Evolutionary conservation across 2,329 filamentous ascomycete species (phyloP), one percentile per base, ranked within the genome.

Genomic region (Pochonia chlamydosporia): DNA sequence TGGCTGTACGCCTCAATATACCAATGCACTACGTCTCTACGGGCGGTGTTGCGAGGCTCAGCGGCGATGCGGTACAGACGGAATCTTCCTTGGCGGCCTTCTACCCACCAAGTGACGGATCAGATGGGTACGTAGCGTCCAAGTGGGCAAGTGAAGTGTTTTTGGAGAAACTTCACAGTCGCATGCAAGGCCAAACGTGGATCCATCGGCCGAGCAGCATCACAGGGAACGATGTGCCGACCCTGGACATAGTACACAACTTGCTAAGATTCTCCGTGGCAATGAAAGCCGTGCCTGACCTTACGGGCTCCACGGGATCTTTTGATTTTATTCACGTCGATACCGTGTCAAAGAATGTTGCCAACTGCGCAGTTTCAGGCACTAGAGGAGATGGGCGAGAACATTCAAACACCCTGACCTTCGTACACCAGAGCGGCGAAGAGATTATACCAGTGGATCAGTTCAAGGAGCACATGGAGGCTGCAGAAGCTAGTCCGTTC

Each of bases 1-100:
- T n/a, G n/a, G n/a, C n/a, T n/a, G 55, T 57, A 1, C 45, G 49
- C 1, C 37, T 54, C 25, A 50, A 63, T 2, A 47, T 67, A 1
- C 61, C 67, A 1, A 20, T 72, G 23, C 68, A 71, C 50, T 71
- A 57, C 43, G 47, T 72, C 2, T 72, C 40, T 11, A 33, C 40
- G 25, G 40, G 10, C 14, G 28, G 13, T 14, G 28, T 43, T 43
- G 25, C 40, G 9, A 30, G 14, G 5, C n/a, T 33, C 4, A 43
- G 24, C n/a, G 25, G 40, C 3, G 4, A 26, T 5, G 25, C 20
- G 5, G n/a, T 10, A 8, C 25, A 13, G 37, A 16, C 18, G 33
- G n/a, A 36, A 11, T 16, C n/a, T 18, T 36, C 33, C 20, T 20
- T 41, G 2, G 16, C 13, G 11, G 13, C 6, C 11, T 41, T n/a